Evolutionary conservation across 768 basidiomycete genomes (phyloP), one percentile per base, ranked within the genome.

Genomic region (Boletellus emodensis): DNA sequence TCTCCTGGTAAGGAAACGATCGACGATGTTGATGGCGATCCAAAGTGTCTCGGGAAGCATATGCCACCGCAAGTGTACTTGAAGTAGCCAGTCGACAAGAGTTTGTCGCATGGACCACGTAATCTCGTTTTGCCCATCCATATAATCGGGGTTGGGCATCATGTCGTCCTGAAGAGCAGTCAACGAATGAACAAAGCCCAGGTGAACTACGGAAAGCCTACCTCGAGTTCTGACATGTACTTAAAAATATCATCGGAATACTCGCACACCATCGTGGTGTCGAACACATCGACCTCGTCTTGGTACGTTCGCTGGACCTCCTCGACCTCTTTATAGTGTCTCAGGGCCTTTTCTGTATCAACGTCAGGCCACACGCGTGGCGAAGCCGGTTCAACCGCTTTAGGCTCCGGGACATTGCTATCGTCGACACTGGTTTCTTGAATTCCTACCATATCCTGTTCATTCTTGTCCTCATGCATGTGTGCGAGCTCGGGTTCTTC

Each of bases 11-110:
- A 95, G 77, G 78, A 95, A 94, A 55, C 92, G 87, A 65, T 95
- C 92, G 56, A 95, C 81, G 53, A 99, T 85, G 74, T 98, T 99
- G 77, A 99, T 81, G 37, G 95, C 91, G 61, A 98, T 98, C 96
- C 96, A 99, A 15, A 98, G 81, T 3, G 96, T 99, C 71, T 99
- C 96, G 26, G 96, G 95, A 41, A 97, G 82, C 90, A 99, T 92
- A 75, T 97, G 95, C 77, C 98, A 99, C 26, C 94, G 87, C 53
- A 97, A 75, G 75, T 99, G 96, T 32, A 98, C 93, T 67, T 98
- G 95, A 48, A 95, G 80, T 20, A 99, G 79, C 96, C 96, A 99
- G 74, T 99, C 96, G 58, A 99, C 89, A 36, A 99, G 81, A 2
- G 91, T 94, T 66, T 94, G 88, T 48, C 96, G 90, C 94, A 96